Percentiles rank a stretch among this genome's conserved stretches.
Evolutionary conservation across 2,329 filamentous ascomycete species (phyloP).

Genomic region (Neoascochyta sp.): DNA sequence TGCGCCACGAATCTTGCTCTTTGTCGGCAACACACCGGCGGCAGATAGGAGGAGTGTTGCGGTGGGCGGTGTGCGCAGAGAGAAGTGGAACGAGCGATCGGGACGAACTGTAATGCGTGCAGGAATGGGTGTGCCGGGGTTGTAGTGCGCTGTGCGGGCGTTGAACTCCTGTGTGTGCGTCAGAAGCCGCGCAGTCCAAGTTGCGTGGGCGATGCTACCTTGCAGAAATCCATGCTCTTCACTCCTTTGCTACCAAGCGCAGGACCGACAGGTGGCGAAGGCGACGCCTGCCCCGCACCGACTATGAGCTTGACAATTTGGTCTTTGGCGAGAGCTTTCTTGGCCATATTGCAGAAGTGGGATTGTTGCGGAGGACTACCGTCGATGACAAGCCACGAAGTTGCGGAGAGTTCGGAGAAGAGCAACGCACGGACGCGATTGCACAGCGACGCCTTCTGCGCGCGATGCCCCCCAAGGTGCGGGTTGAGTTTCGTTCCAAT

Average conservation of each 20-base stretch:
- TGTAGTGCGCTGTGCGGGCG: conserved; percentile 82
- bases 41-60: conserved; percentile 84
- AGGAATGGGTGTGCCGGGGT: conserved; percentile 78
- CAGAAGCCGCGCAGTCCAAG: neutral
- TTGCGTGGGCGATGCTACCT: conserved; percentile 54
- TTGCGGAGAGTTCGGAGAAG: conserved; percentile 22
- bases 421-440: no score
- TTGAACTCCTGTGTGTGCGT: conserved; percentile 76
- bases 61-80: conserved; percentile 90
- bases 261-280: conserved; percentile 92
- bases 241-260: conserved; percentile 96
- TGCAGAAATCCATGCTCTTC: conserved; percentile 99
- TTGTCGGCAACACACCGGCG: conserved; percentile 69
- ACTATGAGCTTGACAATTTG: conserved; percentile 93
- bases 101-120: conserved; percentile 87
- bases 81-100: conserved; percentile 90
- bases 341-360: conserved; percentile 29
- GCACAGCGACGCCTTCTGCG: no score
- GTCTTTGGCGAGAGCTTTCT: conserved; percentile 36
- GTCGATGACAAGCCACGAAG: conserved; percentile 6
- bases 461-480: no score
- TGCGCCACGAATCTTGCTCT: conserved; percentile 73
- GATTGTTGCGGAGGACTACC: conserved; percentile 1
- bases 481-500: no score
- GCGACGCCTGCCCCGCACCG: conserved; percentile 89